Evolutionary conservation across 106 monocot species (phyloP).

Genomic region (Amphibolis antarctica): DNA sequence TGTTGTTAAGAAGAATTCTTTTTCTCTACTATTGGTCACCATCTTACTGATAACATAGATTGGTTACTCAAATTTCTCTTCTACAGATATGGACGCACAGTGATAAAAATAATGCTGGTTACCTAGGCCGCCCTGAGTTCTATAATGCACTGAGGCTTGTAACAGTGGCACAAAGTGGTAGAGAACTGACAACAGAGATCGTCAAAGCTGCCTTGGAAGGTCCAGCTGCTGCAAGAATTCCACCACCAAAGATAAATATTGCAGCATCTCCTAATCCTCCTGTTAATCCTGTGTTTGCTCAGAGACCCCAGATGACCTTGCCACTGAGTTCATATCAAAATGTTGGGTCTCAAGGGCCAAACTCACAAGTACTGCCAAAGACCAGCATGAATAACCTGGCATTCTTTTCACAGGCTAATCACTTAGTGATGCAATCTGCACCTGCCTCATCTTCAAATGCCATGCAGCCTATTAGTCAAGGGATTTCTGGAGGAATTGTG

Average conservation of each 20-base stretch:
- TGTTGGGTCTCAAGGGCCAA: constrained; percentile 25
- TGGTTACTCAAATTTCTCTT: constrained; percentile 2
- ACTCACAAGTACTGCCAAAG: no score
- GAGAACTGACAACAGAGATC: constrained; percentile 65
- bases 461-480: constrained; percentile 47
- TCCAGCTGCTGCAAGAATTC: constrained; percentile 83
- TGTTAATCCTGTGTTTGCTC: constrained; percentile 15
- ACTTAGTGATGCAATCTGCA: constrained; percentile 27
- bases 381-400: constrained; percentile 18
- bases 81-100: constrained; percentile 86
- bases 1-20: no score
- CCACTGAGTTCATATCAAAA: constrained; percentile 30
- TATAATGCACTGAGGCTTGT: constrained; percentile 76
- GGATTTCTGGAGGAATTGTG: constrained; percentile 18
- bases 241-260: constrained; percentile 65
- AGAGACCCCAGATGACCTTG: constrained; percentile 19
- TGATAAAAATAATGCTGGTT: constrained; percentile 57
- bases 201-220: constrained; percentile 80
- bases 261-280: constrained; percentile 20
- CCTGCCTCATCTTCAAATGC: constrained; percentile 18
- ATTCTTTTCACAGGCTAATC: constrained; percentile 20
- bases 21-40: neutral
- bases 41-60: neutral
- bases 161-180: constrained; percentile 82
- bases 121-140: constrained; percentile 81